A percentile compares a stretch with the other conserved stretches of the same genome.
Conservation (phyloP, 495 filamentous ascomycete species). For the Geopyxis carbonaria region DNA sequence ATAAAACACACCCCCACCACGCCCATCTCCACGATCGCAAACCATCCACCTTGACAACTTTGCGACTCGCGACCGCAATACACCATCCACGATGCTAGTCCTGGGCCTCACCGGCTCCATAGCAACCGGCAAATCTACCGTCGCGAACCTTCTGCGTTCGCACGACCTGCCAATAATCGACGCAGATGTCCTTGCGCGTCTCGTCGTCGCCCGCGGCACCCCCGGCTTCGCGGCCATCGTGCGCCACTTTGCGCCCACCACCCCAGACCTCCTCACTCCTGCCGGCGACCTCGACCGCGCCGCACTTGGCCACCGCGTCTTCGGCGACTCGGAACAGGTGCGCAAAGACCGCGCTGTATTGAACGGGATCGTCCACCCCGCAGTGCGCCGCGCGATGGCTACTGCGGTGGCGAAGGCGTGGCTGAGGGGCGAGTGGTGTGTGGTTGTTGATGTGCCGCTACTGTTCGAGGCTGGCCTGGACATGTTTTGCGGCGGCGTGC, state of each 20-base stretch:
- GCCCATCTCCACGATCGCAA: too few relatives aligned
- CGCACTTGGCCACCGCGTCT: slow-evolving; percentile 67
- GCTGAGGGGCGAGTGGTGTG: slow-evolving; percentile 57
- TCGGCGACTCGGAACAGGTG: slow-evolving; percentile 50
- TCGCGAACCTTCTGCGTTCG: slow-evolving; percentile 59
- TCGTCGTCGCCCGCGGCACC: slow-evolving; percentile 83
- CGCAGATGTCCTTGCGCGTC: slow-evolving; percentile 75
- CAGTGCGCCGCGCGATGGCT: slow-evolving; percentile 54
- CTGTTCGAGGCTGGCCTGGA: slow-evolving; percentile 81
- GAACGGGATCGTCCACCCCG: slow-evolving; percentile 84
- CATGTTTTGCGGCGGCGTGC: slow-evolving; percentile 53
- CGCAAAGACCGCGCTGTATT: slow-evolving; percentile 51
- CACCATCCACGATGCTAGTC: slow-evolving; percentile 52
- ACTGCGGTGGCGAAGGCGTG: slow-evolving; percentile 47
- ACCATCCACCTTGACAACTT: too few relatives aligned
- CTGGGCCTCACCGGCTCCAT: slow-evolving; percentile 95
- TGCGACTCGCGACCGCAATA: too few relatives aligned
- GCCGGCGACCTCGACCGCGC: slow-evolving; percentile 61
- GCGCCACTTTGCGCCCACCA: slow-evolving; percentile 55
- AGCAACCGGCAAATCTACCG: slow-evolving; percentile 95
- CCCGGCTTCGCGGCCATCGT: slow-evolving; percentile 64
- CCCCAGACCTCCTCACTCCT: slow-evolving; percentile 64
- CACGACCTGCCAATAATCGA: slow-evolving; percentile 87
- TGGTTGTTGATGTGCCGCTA: slow-evolving; percentile 83
- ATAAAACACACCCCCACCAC: too few relatives aligned